Conservation (phyloP, 2,329 filamentous ascomycete species). For the Mycosphaerella sp. region DNA sequence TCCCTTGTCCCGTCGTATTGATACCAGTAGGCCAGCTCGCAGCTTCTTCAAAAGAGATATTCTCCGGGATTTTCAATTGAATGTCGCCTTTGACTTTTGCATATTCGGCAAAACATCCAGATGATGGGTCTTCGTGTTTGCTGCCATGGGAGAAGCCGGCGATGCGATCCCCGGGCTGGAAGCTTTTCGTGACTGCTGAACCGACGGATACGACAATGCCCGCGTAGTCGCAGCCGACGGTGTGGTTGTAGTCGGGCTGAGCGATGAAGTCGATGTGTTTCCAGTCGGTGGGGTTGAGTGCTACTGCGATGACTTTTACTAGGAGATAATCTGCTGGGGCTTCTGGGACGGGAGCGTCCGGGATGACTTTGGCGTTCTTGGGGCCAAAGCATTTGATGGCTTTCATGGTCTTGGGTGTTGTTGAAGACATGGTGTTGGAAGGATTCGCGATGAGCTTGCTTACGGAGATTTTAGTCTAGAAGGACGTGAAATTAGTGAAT, state of each 20-base stretch:
- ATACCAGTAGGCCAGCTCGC: constrained; percentile 48
- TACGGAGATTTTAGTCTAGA: too few species aligned
- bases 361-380: constrained; percentile 12
- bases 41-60: constrained; percentile 46
- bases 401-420: constrained; percentile 14
- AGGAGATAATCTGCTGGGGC: constrained; percentile 31
- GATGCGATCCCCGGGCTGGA: constrained; percentile 46
- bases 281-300: constrained; percentile 46
- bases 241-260: constrained; percentile 32
- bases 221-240: constrained; percentile 49
- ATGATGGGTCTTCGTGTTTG: constrained; percentile 24
- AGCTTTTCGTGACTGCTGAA: constrained; percentile 39
- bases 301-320: constrained; percentile 42
- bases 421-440: constrained; percentile 1
- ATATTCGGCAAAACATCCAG: constrained; percentile 50
- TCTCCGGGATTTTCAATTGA: constrained; percentile 42
- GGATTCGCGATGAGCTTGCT: too few species aligned
- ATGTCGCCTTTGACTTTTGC: constrained; percentile 46
- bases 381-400: constrained; percentile 19
- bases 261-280: constrained; percentile 39
- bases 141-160: constrained; percentile 45
- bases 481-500: too few species aligned
- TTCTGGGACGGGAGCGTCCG: constrained; percentile 12
- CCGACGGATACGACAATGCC: constrained; percentile 48
- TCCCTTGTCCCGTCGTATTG: constrained; percentile 44